A percentile compares a stretch with the other conserved stretches of the same genome.
phyloP scores from a whole-genome alignment of 805 yeast species.

The Yarrowia sp. region DNA sequence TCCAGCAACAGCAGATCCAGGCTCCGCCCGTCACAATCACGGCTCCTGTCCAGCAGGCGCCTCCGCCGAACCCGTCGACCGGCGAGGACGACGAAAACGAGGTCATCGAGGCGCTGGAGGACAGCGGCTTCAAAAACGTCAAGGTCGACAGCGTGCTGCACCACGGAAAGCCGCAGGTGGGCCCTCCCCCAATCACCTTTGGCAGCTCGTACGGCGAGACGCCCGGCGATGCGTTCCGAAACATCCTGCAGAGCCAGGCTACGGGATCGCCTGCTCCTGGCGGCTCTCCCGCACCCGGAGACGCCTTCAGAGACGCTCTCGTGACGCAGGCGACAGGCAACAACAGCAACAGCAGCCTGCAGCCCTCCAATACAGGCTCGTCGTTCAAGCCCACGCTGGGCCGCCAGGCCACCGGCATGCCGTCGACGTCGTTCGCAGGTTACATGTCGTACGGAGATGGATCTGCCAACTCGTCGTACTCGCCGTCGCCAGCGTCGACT shows the following conservation, averaged over 20 bases:
- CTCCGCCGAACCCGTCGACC: constrained; percentile 2
- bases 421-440: constrained; percentile 18
- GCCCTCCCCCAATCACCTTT: constrained; percentile 42
- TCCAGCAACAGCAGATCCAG: background rate
- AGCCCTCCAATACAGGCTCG: background rate
- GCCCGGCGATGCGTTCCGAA: constrained; percentile 18
- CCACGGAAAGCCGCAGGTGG: constrained; percentile 54
- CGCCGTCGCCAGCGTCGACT: constrained; percentile 32
- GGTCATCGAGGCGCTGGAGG: constrained; percentile 69
- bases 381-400: background rate
- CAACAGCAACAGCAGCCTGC: background rate
- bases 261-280: constrained; percentile 1
- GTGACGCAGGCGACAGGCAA: background rate
- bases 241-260: constrained; percentile 21
- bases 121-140: constrained; percentile 71
- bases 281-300: constrained; percentile 8
- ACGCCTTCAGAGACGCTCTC: constrained; percentile 6
- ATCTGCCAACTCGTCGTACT: constrained; percentile 23
- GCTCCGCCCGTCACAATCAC: background rate
- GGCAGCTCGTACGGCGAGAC: constrained; percentile 15
- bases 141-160: constrained; percentile 74
- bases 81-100: constrained; percentile 61
- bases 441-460: constrained; percentile 7
- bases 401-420: background rate
- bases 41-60: background rate